Base-by-base conservation (phyloP, 2,329 filamentous ascomycete genomes). In the Herpotrichia juniperi region DNA sequence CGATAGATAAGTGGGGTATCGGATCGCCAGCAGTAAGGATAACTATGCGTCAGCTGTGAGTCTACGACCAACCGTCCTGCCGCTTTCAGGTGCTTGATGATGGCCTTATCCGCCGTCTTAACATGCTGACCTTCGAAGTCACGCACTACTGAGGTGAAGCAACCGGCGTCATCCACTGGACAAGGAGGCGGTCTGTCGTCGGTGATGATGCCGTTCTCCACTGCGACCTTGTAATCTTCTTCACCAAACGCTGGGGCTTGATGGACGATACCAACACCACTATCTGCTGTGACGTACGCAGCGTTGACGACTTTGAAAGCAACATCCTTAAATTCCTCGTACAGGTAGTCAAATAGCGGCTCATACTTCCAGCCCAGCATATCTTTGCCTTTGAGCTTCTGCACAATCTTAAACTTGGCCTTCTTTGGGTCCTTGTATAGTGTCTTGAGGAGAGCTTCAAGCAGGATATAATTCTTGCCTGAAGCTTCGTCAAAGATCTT, bases 351-450 rank as follows among this genome's bases (percentile, higher is more conserved):
- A 74, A 97, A 97, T 0, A 93, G 82, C 6, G 93, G 93, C 73
- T 91, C 81, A 69, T 97, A 97, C 71, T 87, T 89, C 90, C 91
- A 96, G 32, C 90, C 91, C 26, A 90, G 78, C 87, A 97, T 91
- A 42, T 92, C 87, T 59, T 86, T 89, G 43, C 93, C 93, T 76
- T 87, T 89, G 62, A 96, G 76, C 67, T 89, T 93, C 57, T 89
- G 83, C 12, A 96, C 71, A 46, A 94, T 81, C 79, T 91, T 91
- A 78, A 87, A 96, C 72, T 96, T 96, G 44, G 92, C 92, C 79
- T 96, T 96, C 79, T 96, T 97, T 7, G 89, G 89, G 62, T 96
- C 91, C 74, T 97, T 97, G 79, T 96, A 97, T 2, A 97, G 80
- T 4, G 89, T 93, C 51, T 83, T 82, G 26, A 97, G 81, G 28